phyloP scores from a whole-genome alignment of 2,329 filamentous ascomycete genomes.

The Ceratocystiopsis sp. region DNA sequence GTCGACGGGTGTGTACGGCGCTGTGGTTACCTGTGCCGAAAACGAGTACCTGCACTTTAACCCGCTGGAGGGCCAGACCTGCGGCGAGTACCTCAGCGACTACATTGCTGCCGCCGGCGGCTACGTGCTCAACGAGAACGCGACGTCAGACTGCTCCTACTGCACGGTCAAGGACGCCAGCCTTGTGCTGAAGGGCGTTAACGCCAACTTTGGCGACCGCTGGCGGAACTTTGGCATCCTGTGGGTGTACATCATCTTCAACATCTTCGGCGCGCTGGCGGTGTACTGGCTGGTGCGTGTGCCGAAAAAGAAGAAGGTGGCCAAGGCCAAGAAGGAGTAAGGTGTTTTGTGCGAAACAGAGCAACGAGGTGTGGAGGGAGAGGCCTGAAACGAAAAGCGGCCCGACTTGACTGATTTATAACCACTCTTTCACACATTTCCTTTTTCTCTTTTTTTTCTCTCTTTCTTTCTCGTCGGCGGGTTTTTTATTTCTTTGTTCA shows the following conservation, averaged over 20 bases:
- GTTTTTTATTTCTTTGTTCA: no score
- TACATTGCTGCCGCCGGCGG: conserved; percentile 36
- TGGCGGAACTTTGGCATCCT: conserved; percentile 54
- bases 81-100: conserved; percentile 35
- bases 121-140: conserved; percentile 30
- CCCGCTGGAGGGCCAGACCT: conserved; percentile 40
- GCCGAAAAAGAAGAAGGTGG: conserved; percentile 10
- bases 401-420: no score
- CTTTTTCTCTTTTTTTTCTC: no score
- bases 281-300: conserved; percentile 13
- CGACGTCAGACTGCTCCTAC: conserved; percentile 35
- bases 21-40: conserved; percentile 43
- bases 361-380: no score
- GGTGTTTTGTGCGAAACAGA: not conserved
- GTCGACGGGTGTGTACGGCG: conserved; percentile 51
- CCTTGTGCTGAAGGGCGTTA: conserved; percentile 27
- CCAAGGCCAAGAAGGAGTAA: conserved; percentile 10
- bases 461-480: no score
- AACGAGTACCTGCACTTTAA: conserved; percentile 56
- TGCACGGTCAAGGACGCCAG: conserved; percentile 37
- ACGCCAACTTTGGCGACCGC: conserved; percentile 36
- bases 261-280: conserved; percentile 27
- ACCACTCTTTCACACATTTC: no score
- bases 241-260: conserved; percentile 36
- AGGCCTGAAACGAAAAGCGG: no score